These are phyloP conservation scores for Emericellopsis terricola DNA, from an alignment of 495 filamentous ascomycete genomes.

Conservation along the genomic window DNA sequence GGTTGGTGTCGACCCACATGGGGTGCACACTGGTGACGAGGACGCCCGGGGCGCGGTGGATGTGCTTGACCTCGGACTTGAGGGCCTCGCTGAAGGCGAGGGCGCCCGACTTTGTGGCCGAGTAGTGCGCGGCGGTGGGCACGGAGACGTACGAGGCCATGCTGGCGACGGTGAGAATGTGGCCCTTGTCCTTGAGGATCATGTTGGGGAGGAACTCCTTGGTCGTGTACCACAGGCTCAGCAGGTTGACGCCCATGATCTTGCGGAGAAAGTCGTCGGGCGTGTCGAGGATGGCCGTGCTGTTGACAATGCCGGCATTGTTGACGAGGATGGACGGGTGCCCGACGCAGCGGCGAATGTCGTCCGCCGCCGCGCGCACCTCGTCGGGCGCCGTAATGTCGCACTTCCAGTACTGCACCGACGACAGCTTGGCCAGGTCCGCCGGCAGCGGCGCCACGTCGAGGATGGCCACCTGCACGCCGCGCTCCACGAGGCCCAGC, in stretches of 20 bases:
- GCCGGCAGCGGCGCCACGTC: conserved; percentile 15
- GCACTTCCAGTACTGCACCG: conserved; percentile 7
- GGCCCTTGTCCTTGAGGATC: conserved; percentile 38
- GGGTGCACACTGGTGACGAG: conserved; percentile 13
- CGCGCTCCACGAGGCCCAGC: conserved; percentile 21
- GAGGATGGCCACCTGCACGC: conserved; percentile 30
- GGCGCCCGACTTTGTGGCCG: conserved; percentile 34
- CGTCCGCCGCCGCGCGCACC: conserved; percentile 22
- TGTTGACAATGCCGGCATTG: conserved; percentile 37
- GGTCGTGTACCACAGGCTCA: conserved; percentile 37
- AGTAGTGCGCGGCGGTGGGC: conserved; percentile 34
- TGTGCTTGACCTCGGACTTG: conserved; percentile 1
- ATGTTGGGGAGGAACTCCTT: conserved; percentile 41
- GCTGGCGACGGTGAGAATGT: conserved; percentile 35
- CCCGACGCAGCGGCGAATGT: conserved; percentile 27
- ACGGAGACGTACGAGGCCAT: conserved; percentile 33
- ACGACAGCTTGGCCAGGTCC: conserved; percentile 19
- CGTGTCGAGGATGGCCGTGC: conserved; percentile 28
- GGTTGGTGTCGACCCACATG: conserved; percentile 26
- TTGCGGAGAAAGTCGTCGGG: conserved; percentile 25
- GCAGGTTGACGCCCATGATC: conserved; percentile 38
- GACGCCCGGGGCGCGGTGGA: conserved; percentile 1
- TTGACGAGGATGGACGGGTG: conserved; percentile 39
- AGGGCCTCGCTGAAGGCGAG: conserved; percentile 31
- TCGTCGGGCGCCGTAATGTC: conserved; percentile 32